phyloP scores from a whole-genome alignment of 495 filamentous ascomycete genomes.

The Rhypophila decipiens region DNA sequence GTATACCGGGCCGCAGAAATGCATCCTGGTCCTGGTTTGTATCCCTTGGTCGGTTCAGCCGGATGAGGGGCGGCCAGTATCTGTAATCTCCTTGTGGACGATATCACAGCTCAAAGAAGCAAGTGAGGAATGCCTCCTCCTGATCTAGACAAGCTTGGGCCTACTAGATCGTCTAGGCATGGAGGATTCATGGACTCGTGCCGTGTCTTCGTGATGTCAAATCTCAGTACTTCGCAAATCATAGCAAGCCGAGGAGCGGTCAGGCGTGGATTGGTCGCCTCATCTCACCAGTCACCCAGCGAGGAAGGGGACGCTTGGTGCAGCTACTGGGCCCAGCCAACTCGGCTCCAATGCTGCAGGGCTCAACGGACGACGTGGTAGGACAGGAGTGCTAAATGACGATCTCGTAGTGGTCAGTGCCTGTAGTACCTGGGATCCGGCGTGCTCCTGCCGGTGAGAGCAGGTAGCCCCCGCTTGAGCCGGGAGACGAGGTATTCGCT shows the following conservation, averaged over 20 bases:
- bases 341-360: constrained; percentile 8
- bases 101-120: no score
- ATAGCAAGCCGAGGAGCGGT: constrained; percentile 1
- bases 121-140: no score
- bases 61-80: not conserved
- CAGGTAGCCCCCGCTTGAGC: constrained; percentile 2
- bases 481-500: constrained; percentile 10
- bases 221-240: constrained; percentile 18
- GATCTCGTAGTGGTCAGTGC: constrained; percentile 1
- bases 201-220: not conserved
- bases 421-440: constrained; percentile 3
- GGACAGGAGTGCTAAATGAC: constrained; percentile 14
- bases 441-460: constrained; percentile 1
- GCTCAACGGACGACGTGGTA: constrained; percentile 11
- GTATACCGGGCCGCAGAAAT: not conserved
- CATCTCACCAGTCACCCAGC: constrained; percentile 16
- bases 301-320: constrained; percentile 6
- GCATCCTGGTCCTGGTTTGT: not conserved
- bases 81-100: not conserved
- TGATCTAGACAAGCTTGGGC: not conserved
- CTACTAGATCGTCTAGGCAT: no score
- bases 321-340: constrained; percentile 10
- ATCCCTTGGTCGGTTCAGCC: not conserved
- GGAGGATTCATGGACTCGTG: no score
- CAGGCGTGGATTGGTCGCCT: constrained; percentile 24